phyloP scores from a whole-genome alignment of 2,329 filamentous ascomycete genomes.

The Monosporascus cannonballus region DNA sequence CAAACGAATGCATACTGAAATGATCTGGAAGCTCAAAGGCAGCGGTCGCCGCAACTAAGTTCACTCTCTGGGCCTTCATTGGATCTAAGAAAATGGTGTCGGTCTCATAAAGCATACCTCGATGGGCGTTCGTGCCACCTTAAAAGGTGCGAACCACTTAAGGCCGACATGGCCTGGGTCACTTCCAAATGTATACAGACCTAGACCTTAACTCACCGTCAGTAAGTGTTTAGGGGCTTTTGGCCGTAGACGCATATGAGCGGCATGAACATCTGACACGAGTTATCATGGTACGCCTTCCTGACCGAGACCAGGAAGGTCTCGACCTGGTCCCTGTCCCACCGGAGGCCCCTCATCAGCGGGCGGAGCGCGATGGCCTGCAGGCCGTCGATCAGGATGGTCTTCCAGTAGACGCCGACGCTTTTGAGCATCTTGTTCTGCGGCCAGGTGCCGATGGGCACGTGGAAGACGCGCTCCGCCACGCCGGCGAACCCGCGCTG shows the following conservation, averaged over 20 bases:
- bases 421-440: slow-evolving; percentile 44
- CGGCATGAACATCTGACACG: slow-evolving; percentile 47
- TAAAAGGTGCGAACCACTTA: too few species aligned
- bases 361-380: slow-evolving; percentile 47
- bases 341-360: slow-evolving; percentile 43
- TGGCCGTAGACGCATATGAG: slow-evolving; percentile 50
- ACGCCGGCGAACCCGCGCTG: slow-evolving; percentile 48
- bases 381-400: slow-evolving; percentile 42
- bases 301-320: slow-evolving; percentile 41
- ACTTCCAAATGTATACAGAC: too few species aligned
- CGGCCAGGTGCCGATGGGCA: slow-evolving; percentile 50
- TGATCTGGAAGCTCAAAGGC: too few species aligned
- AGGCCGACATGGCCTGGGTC: too few species aligned
- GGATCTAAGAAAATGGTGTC: too few species aligned
- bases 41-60: too few species aligned
- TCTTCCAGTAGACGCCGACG: slow-evolving; percentile 46
- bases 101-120: too few species aligned
- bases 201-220: too few species aligned
- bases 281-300: slow-evolving; percentile 40
- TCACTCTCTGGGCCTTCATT: too few species aligned
- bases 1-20: too few species aligned
- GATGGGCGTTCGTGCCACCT: too few species aligned
- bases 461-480: slow-evolving; percentile 40
- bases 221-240: slow-evolving; percentile 30
- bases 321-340: slow-evolving; percentile 42